Base-by-base conservation (phyloP, 192 early-diverging fungal genomes). In the Pilaira anomala region DNA sequence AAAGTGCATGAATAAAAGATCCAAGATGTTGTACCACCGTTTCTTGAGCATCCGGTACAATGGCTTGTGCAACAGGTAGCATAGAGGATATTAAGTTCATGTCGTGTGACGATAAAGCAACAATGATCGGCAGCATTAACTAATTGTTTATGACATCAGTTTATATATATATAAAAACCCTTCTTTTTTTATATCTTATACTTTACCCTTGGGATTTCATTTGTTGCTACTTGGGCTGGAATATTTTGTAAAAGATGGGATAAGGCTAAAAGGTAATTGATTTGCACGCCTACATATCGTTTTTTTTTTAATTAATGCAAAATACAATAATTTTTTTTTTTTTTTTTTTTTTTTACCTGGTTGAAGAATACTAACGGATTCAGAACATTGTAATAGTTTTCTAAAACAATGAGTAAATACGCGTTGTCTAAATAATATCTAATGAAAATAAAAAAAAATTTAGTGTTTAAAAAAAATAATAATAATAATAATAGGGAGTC, bases 391-490 rank as follows among this genome's bases (percentile, higher is more conserved):
- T 7, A 88, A 77, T 9, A 93, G 73, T 29, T 73, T 77, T 22
- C 84, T 88, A 8, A 93, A 67, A 52, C 84, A 85, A 44, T 86
- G 79, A 22, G 87, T 81, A 63, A 92, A 96, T 51, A 96, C 84
- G 16, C 88, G 77, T 77, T 97, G 94, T 75, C 90, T 89, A 66
- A 88, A 87, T 24, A 98, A 72, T 11, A 90, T 65, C 79, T 86
- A 78, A n/a, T n/a, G n/a, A n/a, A n/a, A n/a, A n/a, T 29, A 76
- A 55, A 55, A 65, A 51, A 12, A 69, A 28, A 19, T 44, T 12
- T 66, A 59, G 28, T n/a, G n/a, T n/a, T n/a, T 9, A 55, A 13
- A 13, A 40, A 1, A 50, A 11, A 48, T 7, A 25, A 29, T 19
- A 16, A 63, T 28, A 44, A 29, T 2, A 26, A 48, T 4, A 48